These are phyloP conservation scores for Rubia balearica DNA, from an alignment of 305 asterid genomes.

Conservation along the genomic window DNA sequence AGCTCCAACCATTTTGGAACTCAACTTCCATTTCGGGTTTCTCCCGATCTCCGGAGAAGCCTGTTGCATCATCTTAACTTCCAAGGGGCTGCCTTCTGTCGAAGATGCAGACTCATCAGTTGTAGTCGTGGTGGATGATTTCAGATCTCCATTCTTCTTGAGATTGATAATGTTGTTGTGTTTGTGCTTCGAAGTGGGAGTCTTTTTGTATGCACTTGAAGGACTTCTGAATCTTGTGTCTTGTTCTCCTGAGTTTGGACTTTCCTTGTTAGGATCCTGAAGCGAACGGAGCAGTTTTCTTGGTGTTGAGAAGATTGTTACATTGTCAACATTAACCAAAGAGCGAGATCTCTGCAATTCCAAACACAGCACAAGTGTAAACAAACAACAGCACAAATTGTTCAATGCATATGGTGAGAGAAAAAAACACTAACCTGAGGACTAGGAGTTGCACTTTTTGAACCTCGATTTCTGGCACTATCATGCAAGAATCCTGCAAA, in stretches of 20 bases:
- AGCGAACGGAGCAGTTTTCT: constrained; percentile 74
- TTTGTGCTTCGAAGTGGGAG: constrained; percentile 34
- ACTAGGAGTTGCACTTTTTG: constrained; percentile 58
- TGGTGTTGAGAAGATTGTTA: constrained; percentile 76
- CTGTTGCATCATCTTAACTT: constrained; percentile 20
- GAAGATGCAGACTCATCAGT: constrained; percentile 58
- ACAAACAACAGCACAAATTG: not conserved
- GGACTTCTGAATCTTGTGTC: constrained; percentile 43
- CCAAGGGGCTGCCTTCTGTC: constrained; percentile 40
- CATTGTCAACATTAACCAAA: constrained; percentile 44
- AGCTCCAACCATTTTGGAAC: constrained; percentile 24
- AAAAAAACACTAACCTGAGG: constrained; percentile 49
- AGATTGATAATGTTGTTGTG: constrained; percentile 18
- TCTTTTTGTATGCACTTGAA: constrained; percentile 29
- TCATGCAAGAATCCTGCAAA: constrained; percentile 59
- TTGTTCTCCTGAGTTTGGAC: constrained; percentile 34
- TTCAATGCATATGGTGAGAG: not conserved
- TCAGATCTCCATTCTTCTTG: constrained; percentile 19
- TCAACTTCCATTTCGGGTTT: constrained; percentile 16
- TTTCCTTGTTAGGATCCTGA: constrained; percentile 51
- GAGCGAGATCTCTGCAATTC: constrained; percentile 59
- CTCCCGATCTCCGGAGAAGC: constrained; percentile 21
- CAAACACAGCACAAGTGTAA: constrained; percentile 7
- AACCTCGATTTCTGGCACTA: constrained; percentile 28
- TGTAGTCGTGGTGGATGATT: constrained; percentile 19